Evolutionary conservation across 2,329 filamentous ascomycete species (phyloP).

Genomic region (Colletotrichum filicis): DNA sequence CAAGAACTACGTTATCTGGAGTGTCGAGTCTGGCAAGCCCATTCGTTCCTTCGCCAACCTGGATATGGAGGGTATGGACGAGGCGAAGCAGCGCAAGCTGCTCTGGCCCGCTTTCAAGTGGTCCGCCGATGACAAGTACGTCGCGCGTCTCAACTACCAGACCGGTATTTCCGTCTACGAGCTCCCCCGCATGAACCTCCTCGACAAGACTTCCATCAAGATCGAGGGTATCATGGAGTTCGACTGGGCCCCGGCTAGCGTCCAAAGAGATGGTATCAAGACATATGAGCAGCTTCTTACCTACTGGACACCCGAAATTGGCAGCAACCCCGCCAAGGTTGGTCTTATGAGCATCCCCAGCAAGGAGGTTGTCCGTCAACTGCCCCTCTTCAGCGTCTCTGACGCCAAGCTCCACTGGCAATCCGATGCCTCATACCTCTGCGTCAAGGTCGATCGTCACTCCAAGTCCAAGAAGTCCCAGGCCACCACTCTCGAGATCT

Average conservation of each 20-base stretch:
- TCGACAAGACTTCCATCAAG: slow-evolving; percentile 94
- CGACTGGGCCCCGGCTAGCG: slow-evolving; percentile 91
- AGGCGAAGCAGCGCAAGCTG: slow-evolving; percentile 80
- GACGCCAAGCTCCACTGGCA: slow-evolving; percentile 99
- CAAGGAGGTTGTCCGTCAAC: slow-evolving; percentile 91
- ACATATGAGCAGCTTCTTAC: slow-evolving; percentile 95
- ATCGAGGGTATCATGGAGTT: slow-evolving; percentile 98
- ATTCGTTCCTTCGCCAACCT: slow-evolving; percentile 94
- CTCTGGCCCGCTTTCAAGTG: slow-evolving; percentile 99
- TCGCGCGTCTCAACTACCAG: slow-evolving; percentile 88
- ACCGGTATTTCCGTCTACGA: slow-evolving; percentile 94
- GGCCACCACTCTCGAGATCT: slow-evolving; percentile 97
- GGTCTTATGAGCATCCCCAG: slow-evolving; percentile 95
- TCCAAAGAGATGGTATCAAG: slow-evolving; percentile 86
- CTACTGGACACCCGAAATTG: slow-evolving; percentile 99
- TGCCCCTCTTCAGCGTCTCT: slow-evolving; percentile 97
- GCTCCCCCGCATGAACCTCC: slow-evolving; percentile 85
- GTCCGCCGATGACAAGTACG: slow-evolving; percentile 97
- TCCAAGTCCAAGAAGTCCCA: slow-evolving; percentile 99
- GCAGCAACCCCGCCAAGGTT: slow-evolving; percentile 97
- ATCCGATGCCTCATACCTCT: slow-evolving; percentile 91
- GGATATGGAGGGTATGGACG: slow-evolving; percentile 75
- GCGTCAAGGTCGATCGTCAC: slow-evolving; percentile 98
- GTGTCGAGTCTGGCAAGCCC: slow-evolving; percentile 88
- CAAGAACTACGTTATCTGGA: slow-evolving; percentile 99